These are phyloP conservation scores for Marasmius tenuissimus DNA, from an alignment of 1,284 basidiomycete genomes.

Conservation along the genomic window DNA sequence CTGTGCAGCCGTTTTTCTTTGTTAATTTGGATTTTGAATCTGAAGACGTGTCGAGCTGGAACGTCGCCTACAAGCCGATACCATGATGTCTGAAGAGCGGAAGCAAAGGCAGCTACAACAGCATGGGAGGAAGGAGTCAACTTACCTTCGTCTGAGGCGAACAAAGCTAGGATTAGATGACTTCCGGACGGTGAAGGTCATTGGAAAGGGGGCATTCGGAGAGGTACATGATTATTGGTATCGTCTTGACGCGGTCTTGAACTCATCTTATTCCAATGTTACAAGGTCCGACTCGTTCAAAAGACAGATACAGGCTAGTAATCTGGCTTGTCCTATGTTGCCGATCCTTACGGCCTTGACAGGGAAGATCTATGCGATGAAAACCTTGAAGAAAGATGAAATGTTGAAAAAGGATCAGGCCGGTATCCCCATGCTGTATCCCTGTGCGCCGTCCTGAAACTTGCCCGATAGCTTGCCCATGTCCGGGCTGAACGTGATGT, in stretches of 20 bases:
- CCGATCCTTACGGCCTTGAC: not conserved
- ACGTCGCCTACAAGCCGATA: slow-evolving; percentile 68
- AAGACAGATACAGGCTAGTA: slow-evolving; percentile 77
- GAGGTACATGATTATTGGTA: slow-evolving; percentile 50
- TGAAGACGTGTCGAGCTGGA: slow-evolving; percentile 83
- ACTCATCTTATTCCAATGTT: not conserved
- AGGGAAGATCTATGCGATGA: slow-evolving; percentile 99
- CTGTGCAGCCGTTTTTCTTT: not conserved
- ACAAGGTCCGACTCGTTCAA: slow-evolving; percentile 92
- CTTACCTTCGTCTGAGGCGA: slow-evolving; percentile 69
- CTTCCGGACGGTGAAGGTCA: slow-evolving; percentile 92
- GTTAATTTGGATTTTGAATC: not conserved
- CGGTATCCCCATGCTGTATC: slow-evolving; percentile 20
- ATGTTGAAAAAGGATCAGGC: slow-evolving; percentile 99
- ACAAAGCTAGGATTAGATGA: slow-evolving; percentile 88
- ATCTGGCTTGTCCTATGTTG: not conserved
- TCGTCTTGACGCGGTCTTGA: not conserved
- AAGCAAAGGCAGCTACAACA: slow-evolving; percentile 80
- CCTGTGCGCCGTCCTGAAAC: slow-evolving; percentile 43
- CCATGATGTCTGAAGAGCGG: slow-evolving; percentile 69
- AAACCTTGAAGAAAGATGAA: slow-evolving; percentile 95
- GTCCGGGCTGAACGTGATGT: slow-evolving; percentile 84
- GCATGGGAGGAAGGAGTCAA: slow-evolving; percentile 83
- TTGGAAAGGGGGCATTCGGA: slow-evolving; percentile 94
- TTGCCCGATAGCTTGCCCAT: slow-evolving; percentile 83